These are phyloP conservation scores for Colletotrichum sp. DNA, from an alignment of 2,329 filamentous ascomycete species.

Conservation along the genomic window DNA sequence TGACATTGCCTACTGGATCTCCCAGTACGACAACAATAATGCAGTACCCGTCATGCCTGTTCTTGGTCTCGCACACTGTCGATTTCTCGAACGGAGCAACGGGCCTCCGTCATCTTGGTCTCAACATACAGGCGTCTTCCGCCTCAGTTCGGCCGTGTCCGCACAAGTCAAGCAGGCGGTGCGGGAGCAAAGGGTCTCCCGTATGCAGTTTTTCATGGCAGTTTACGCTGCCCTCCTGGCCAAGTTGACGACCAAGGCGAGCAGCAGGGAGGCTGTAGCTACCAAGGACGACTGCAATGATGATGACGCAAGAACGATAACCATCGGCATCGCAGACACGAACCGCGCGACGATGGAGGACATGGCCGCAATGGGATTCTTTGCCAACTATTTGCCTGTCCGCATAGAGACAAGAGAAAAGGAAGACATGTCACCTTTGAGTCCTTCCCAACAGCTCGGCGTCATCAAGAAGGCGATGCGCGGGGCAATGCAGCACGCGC, in stretches of 20 bases:
- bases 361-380: constrained; percentile 45
- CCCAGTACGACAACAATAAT: background rate
- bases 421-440: background rate
- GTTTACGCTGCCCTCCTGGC: background rate
- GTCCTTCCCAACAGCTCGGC: background rate
- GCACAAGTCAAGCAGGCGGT: background rate
- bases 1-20: background rate
- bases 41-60: background rate
- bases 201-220: background rate
- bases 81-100: background rate
- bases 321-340: constrained; percentile 55
- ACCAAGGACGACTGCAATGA: background rate
- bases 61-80: background rate
- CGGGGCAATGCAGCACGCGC: background rate
- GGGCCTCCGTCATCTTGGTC: background rate
- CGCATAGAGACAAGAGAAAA: constrained; percentile 32
- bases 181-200: background rate
- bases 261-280: background rate
- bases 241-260: background rate
- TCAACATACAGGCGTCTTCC: background rate
- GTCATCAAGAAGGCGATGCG: background rate
- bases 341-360: constrained; percentile 37
- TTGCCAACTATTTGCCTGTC: constrained; percentile 54
- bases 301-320: background rate
- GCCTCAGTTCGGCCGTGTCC: background rate